Evolutionary conservation across 1,139 yeast genomes (phyloP).

Genomic region (Geotrichum cucujoidarum): DNA sequence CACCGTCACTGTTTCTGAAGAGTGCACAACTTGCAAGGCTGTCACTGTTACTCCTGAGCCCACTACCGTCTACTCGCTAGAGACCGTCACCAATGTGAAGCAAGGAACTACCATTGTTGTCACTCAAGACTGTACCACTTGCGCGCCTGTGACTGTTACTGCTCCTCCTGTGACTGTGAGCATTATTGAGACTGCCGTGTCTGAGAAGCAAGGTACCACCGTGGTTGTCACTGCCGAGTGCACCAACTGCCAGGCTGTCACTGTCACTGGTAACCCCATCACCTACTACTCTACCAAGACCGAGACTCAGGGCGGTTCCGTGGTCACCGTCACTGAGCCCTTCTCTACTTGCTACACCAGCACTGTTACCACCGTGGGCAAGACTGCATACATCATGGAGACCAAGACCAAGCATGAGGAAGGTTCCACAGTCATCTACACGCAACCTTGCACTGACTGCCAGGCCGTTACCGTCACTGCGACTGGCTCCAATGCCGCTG

Average conservation of each 20-base stretch:
- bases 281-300: slow-evolving; percentile 16
- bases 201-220: slow-evolving; percentile 8
- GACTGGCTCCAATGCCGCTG: neutral
- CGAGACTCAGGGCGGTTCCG: slow-evolving; percentile 3
- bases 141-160: slow-evolving; percentile 4
- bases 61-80: slow-evolving; percentile 3
- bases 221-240: slow-evolving; percentile 12
- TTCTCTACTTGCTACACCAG: slow-evolving; percentile 12
- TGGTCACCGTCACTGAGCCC: slow-evolving; percentile 8
- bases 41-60: slow-evolving; percentile 9
- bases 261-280: slow-evolving; percentile 10
- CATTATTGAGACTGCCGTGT: slow-evolving; percentile 12
- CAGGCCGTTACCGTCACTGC: slow-evolving; percentile 4
- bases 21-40: slow-evolving; percentile 12
- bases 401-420: slow-evolving; percentile 1
- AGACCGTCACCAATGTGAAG: slow-evolving; percentile 7
- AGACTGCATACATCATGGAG: slow-evolving; percentile 1
- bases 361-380: slow-evolving; percentile 1
- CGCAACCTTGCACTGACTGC: slow-evolving; percentile 8
- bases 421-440: neutral
- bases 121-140: slow-evolving; percentile 12
- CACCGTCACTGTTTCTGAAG: slow-evolving; percentile 8
- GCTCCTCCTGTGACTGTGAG: slow-evolving; percentile 10
- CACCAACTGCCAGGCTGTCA: slow-evolving; percentile 13
- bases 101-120: slow-evolving; percentile 9